Evolutionary conservation across 805 yeast genomes (phyloP), one percentile per base, ranked within the genome.

Genomic region (Diddensiella transvaalensis): DNA sequence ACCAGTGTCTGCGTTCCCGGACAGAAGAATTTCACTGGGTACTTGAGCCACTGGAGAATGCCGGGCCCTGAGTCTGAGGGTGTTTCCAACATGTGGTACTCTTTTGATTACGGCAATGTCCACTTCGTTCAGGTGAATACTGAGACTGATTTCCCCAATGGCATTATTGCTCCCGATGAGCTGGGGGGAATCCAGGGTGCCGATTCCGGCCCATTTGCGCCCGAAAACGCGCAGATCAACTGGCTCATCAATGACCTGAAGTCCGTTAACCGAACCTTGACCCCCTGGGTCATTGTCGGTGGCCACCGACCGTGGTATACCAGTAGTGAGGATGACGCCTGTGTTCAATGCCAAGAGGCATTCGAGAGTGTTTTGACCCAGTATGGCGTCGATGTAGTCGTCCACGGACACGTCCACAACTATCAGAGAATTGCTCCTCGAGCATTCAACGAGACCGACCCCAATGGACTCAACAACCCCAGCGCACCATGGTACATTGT

Each of bases 281-380:
- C 63, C 15, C 63, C 63, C 3, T 60, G 44, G 59, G 47, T 44
- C 17, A 44, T 40, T 36, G 60, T 44, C 22, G 47, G 53, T 22
- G 61, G 53, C 6, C 63, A 59, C 47, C 49, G 63, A 18, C 63
- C 63, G 4, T 59, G 61, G 62, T 59, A 59, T 37, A 54, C 49
- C 10, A 43, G 53, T 13, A 39, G 38, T 22, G 38, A 6, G 8
- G 47, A 33, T 18, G 52, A 46, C 30, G 47, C 38, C 15, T 53
- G 54, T 30, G 26, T 11, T 22, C 35, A 48, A 38, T 53, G 57
- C 51, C 50, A 52, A 41, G 45, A 42, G 3, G 56, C 55, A 3
- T 56, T 56, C 38, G 60, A 56, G 47, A 24, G 42, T 23, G 35
- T 49, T n/a, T 41, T 56, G 13, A 26, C 45, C 30, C 44, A 54